These are phyloP conservation scores for Gossypium schwendimanii DNA, from an alignment of 441 rosid genomes.

Conservation along the genomic window DNA sequence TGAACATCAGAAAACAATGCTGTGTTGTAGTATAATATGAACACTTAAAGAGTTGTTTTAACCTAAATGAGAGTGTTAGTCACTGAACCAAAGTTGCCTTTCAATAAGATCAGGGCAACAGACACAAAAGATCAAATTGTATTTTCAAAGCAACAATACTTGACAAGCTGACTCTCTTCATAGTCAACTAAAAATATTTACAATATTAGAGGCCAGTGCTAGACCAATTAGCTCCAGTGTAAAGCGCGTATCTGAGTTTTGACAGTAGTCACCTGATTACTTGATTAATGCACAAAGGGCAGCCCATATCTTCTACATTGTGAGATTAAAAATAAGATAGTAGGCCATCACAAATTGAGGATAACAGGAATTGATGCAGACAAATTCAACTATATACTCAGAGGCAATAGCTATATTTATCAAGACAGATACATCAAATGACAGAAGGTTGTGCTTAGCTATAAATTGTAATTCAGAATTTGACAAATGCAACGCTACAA, in stretches of 20 bases:
- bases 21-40: not conserved
- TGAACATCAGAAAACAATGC: not conserved
- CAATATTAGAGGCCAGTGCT: not conserved
- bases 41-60: not conserved
- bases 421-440: not conserved
- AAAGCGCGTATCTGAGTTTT: not conserved
- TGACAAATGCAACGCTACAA: not conserved
- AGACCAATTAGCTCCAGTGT: not conserved
- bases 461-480: not conserved
- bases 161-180: not conserved
- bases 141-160: not conserved
- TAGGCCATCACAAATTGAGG: not conserved
- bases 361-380: not conserved
- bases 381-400: not conserved
- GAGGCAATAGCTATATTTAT: not conserved
- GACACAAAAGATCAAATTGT: not conserved
- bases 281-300: not conserved
- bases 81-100: not conserved
- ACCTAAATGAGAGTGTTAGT: constrained; percentile 1
- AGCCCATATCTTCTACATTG: not conserved
- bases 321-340: not conserved
- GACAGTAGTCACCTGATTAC: not conserved
- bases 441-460: not conserved
- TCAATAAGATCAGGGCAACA: not conserved
- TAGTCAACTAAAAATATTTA: not conserved